phyloP scores from a whole-genome alignment of 495 filamentous ascomycete genomes.

The Aspergillus incahuasiensis region DNA sequence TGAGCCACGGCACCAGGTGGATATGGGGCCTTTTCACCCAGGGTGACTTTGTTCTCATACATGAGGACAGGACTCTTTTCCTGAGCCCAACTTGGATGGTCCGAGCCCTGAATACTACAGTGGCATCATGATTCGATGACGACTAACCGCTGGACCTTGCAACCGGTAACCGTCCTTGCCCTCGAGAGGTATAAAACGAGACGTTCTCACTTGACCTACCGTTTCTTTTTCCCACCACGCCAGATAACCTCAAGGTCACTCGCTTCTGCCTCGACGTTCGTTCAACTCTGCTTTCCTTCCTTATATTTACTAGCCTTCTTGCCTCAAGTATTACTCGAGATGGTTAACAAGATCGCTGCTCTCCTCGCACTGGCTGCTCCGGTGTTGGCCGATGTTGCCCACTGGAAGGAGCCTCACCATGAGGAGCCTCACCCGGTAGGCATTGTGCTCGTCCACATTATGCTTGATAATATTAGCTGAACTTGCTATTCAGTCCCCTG shows the following conservation, averaged over 20 bases:
- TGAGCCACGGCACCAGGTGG: conserved; percentile 20
- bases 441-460: neutral
- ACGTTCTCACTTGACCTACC: conserved; percentile 5
- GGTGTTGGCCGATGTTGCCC: conserved; percentile 38
- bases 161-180: conserved; percentile 15
- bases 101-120: conserved; percentile 24
- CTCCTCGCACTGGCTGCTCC: conserved; percentile 39
- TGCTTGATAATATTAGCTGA: neutral
- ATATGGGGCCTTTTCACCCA: neutral
- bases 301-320: conserved; percentile 5
- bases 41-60: neutral
- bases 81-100: conserved; percentile 3
- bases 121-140: conserved; percentile 20
- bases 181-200: conserved; percentile 30
- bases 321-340: conserved; percentile 28
- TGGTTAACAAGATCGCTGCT: conserved; percentile 38
- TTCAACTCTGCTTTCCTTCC: conserved; percentile 19
- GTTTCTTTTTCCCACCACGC: conserved; percentile 14
- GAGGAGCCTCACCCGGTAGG: conserved; percentile 6
- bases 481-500: neutral
- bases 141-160: conserved; percentile 4
- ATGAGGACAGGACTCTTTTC: conserved; percentile 4
- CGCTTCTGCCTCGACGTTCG: conserved; percentile 36
- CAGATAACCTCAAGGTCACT: conserved; percentile 15
- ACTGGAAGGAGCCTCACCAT: conserved; percentile 11